Percentiles rank a stretch among this genome's conserved stretches.
Evolutionary conservation across 208 protist genomes (phyloP).

Genomic region (Naegleria gruberi): DNA sequence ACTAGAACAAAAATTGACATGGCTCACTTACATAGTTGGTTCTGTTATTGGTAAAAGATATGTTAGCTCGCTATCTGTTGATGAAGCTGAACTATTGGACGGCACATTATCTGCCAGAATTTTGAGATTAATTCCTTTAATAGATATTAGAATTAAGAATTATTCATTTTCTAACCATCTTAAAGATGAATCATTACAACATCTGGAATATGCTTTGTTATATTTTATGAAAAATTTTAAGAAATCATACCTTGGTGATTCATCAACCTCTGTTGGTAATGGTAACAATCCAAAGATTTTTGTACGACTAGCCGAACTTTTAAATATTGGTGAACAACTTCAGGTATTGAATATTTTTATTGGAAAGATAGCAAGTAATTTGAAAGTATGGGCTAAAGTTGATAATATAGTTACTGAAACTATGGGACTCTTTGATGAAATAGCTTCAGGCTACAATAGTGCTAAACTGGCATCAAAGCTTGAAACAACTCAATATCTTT

Average conservation of each 20-base stretch:
- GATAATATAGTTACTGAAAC: constrained; percentile 37
- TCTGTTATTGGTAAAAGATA: constrained; percentile 27
- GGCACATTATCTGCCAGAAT: constrained; percentile 30
- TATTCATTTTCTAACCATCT: neutral
- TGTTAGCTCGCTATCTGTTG: constrained; percentile 17
- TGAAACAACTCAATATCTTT: constrained; percentile 32
- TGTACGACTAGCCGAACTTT: constrained; percentile 22
- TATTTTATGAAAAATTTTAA: constrained; percentile 39
- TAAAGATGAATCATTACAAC: constrained; percentile 24
- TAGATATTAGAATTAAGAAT: neutral
- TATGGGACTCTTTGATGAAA: constrained; percentile 43
- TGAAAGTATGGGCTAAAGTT: constrained; percentile 31
- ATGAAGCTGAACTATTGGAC: constrained; percentile 35
- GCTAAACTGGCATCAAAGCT: constrained; percentile 46
- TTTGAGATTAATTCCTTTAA: constrained; percentile 15
- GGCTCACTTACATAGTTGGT: constrained; percentile 41
- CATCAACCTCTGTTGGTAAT: neutral
- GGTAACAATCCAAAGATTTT: neutral
- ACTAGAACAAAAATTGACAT: constrained; percentile 28
- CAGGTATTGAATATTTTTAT: constrained; percentile 39
- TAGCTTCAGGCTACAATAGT: constrained; percentile 41
- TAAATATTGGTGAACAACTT: constrained; percentile 30
- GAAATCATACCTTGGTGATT: constrained; percentile 32
- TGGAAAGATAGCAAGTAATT: constrained; percentile 36
- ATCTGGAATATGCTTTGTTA: constrained; percentile 30